Conservation (phyloP, 495 filamentous ascomycete species). For the Penicillium herquei region DNA sequence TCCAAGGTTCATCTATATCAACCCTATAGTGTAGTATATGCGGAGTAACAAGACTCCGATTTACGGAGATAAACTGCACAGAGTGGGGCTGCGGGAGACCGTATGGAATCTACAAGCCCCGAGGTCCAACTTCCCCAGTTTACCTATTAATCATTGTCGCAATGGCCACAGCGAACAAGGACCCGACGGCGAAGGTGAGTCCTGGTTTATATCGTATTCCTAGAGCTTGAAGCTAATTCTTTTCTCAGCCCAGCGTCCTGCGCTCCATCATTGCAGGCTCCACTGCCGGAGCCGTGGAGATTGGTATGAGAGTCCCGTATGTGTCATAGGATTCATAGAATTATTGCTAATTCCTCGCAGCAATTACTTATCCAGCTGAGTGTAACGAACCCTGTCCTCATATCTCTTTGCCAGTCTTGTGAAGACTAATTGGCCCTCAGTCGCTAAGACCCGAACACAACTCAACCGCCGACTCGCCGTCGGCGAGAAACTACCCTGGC, state of each 20-base stretch:
- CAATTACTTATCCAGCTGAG: slow-evolving; percentile 97
- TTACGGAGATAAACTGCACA: slow-evolving; percentile 12
- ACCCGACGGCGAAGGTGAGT: slow-evolving; percentile 45
- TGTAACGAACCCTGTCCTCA: slow-evolving; percentile 51
- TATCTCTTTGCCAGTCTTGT: not conserved
- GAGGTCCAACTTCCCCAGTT: slow-evolving; percentile 12
- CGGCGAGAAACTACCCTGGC: slow-evolving; percentile 89
- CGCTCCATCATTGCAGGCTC: slow-evolving; percentile 87
- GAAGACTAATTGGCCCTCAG: slow-evolving; percentile 37
- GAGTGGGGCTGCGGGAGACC: slow-evolving; percentile 19
- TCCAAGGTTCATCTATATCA: no score
- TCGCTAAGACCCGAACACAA: slow-evolving; percentile 93
- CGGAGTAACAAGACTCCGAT: not conserved
- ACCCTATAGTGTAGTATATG: no score
- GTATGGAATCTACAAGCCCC: slow-evolving; percentile 16
- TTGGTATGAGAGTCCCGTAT: slow-evolving; percentile 54
- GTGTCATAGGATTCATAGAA: not conserved
- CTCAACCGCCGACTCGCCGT: slow-evolving; percentile 82
- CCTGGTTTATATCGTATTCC: not conserved
- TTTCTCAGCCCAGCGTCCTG: slow-evolving; percentile 67
- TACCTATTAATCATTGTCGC: slow-evolving; percentile 2
- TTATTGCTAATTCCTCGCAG: slow-evolving; percentile 38
- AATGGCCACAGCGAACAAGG: slow-evolving; percentile 44
- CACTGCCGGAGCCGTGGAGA: slow-evolving; percentile 90
- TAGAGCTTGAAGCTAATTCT: slow-evolving; percentile 16